Conservation (phyloP, 2,329 filamentous ascomycete species). For the Tolypocladium nubicola region DNA sequence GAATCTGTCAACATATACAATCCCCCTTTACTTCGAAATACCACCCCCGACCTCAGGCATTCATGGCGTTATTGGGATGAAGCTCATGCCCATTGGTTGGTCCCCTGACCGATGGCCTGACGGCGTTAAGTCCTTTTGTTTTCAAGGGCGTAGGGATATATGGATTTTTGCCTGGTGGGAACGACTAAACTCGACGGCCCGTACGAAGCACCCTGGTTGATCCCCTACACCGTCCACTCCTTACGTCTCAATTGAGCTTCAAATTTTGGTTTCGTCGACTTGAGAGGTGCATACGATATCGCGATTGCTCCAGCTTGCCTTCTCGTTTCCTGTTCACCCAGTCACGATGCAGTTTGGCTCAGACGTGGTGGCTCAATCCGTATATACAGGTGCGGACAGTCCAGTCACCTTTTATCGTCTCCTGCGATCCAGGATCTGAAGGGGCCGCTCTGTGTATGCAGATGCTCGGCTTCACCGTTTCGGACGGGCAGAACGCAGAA, state of each 20-base stretch:
- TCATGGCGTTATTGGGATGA: conserved; percentile 30
- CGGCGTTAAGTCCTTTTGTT: conserved; percentile 24
- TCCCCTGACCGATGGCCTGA: conserved; percentile 20
- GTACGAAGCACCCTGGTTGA: neutral
- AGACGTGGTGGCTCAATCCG: neutral
- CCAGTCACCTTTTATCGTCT: neutral
- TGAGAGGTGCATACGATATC: conserved; percentile 10
- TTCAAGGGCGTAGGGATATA: conserved; percentile 25
- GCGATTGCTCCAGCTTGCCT: conserved; percentile 6
- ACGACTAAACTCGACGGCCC: conserved; percentile 1
- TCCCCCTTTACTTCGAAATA: conserved; percentile 19
- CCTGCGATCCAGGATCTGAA: neutral
- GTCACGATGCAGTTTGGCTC: neutral
- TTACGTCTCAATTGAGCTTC: conserved; percentile 18
- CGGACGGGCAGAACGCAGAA: neutral
- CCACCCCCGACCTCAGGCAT: conserved; percentile 21
- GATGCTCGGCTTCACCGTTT: neutral
- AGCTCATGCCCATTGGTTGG: conserved; percentile 25
- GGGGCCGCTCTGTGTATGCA: neutral
- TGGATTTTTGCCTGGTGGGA: conserved; percentile 6
- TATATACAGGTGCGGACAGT: neutral
- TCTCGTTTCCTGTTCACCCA: neutral
- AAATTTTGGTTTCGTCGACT: conserved; percentile 16
- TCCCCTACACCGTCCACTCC: conserved; percentile 29
- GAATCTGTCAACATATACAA: conserved; percentile 8